Evolutionary conservation across 345 rosid species (phyloP), one percentile per base, ranked within the genome.

Genomic region (Corymbia maculata): DNA sequence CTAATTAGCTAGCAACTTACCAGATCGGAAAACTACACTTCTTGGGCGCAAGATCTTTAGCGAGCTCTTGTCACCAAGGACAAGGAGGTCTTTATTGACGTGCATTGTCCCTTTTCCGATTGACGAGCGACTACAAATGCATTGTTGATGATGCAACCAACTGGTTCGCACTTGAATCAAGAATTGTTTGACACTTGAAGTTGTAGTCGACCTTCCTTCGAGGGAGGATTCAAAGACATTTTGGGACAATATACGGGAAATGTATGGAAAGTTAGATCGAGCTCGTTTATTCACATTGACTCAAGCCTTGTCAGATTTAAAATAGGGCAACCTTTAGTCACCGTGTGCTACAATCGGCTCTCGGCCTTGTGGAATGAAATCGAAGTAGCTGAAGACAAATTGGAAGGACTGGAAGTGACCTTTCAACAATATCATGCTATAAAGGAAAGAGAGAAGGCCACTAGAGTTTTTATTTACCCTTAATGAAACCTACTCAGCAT

Each of bases 371-470:
- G 9, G 57, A 52, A 52, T 0, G 2, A 52, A 19, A 52, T 52
- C 4, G 1, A 52, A 52, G 57, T 1, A 52, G 24, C 8, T 52
- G 24, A 52, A 52, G 24, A 52, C 17, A 52, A 52, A 52, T 17
- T 52, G 57, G 57, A 52, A 1, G 57, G 57, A 22, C 1, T 4
- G 4, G 0, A 52, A 19, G 24, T 3, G 22, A 52, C 57, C 19
- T 22, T 52, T 4, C 0, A 16, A 1, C 0, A 52, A 1, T 7
- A 52, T 0, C 4, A 0, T 19, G 57, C 57, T 4, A 52, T 52
- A 6, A 52, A 52, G 57, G 57, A 52, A 19, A 52, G 0, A 0
- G 57, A 52, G 19, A 52, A 0, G 0, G 0, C 57, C 57, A 52
- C 7, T 2, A 52, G 57, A 52, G n/a, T 7, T 52, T 52, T 19